A percentile compares a stretch with the other conserved stretches of the same genome.
Evolutionary conservation across 257 asterid genomes (phyloP).

Genomic region (Knoxia roxburghii): DNA sequence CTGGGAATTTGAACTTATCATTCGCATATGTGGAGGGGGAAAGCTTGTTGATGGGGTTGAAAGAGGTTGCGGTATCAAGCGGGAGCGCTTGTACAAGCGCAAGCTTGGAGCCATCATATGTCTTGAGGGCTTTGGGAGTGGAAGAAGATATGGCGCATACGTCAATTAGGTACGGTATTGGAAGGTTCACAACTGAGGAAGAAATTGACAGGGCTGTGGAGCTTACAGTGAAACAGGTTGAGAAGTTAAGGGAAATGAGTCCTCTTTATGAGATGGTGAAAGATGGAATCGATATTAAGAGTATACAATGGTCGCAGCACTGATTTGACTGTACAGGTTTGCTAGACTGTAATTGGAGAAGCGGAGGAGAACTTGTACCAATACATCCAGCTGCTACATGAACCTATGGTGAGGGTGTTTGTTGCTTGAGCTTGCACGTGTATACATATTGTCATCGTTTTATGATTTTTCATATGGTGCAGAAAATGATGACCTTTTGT

Average conservation of each 20-base stretch:
- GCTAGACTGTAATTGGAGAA: constrained; percentile 1
- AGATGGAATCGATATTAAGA: constrained; percentile 91
- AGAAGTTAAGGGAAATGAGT: constrained; percentile 93
- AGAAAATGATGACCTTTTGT: not conserved
- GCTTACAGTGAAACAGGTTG: constrained; percentile 87
- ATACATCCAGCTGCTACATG: not conserved
- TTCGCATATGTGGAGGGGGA: constrained; percentile 98
- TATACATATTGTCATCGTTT: not conserved
- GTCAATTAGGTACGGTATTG: constrained; percentile 92
- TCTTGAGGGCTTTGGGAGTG: constrained; percentile 93
- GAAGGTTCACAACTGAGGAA: constrained; percentile 89
- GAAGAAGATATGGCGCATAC: constrained; percentile 99
- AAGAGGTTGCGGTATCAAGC: constrained; percentile 96
- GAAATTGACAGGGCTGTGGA: constrained; percentile 85
- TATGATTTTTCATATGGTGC: not conserved
- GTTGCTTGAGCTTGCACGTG: not conserved
- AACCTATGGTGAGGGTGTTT: no score
- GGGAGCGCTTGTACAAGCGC: constrained; percentile 99
- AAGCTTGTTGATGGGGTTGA: constrained; percentile 96
- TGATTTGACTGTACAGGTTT: constrained; percentile 11
- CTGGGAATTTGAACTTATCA: constrained; percentile 85
- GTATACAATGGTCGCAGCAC: constrained; percentile 88
- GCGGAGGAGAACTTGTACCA: not conserved
- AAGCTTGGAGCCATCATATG: constrained; percentile 95
- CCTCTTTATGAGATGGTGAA: constrained; percentile 95